Evolutionary conservation across 768 basidiomycete species (phyloP).

Genomic region (Dendrothele bispora): DNA sequence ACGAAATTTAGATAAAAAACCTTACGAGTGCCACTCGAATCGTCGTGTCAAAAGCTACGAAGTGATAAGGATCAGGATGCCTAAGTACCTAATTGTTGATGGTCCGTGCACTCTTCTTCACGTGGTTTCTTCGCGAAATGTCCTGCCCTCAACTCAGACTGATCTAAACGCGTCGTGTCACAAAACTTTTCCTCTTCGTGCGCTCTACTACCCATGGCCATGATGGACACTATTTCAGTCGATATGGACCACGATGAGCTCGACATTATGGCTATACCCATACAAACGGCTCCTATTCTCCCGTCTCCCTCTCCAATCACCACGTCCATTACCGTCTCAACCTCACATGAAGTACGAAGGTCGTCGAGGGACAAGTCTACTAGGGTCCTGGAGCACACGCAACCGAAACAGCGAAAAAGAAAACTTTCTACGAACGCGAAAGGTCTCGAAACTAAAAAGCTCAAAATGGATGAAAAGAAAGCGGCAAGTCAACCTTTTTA

Average conservation of each 20-base stretch:
- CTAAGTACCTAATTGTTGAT: not conserved
- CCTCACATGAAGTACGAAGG: not conserved
- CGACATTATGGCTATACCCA: slow-evolving; percentile 2
- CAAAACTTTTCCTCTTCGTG: not conserved
- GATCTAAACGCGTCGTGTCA: not conserved
- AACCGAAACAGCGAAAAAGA: slow-evolving; percentile 14
- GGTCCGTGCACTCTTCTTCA: not conserved
- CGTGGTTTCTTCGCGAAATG: not conserved
- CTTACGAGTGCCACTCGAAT: not conserved
- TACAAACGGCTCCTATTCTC: not conserved
- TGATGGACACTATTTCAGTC: not conserved
- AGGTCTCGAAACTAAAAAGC: slow-evolving; percentile 24
- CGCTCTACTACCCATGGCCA: not conserved
- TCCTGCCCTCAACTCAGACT: not conserved
- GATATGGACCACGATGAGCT: slow-evolving; percentile 11
- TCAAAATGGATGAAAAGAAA: slow-evolving; percentile 37
- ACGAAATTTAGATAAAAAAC: not conserved
- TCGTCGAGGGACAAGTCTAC: not conserved
- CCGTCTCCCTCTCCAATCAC: not conserved
- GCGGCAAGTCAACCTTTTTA: slow-evolving; percentile 27
- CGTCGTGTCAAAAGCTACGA: not conserved
- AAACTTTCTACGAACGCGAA: slow-evolving; percentile 12
- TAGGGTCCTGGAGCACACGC: not conserved
- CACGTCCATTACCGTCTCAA: slow-evolving; percentile 4
- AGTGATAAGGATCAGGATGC: not conserved